Percentiles rank a stretch among this genome's conserved stretches.
These are phyloP conservation scores for Phytophthora vignae DNA, from an alignment of 352 stramenopile species.

Conservation along the genomic window DNA sequence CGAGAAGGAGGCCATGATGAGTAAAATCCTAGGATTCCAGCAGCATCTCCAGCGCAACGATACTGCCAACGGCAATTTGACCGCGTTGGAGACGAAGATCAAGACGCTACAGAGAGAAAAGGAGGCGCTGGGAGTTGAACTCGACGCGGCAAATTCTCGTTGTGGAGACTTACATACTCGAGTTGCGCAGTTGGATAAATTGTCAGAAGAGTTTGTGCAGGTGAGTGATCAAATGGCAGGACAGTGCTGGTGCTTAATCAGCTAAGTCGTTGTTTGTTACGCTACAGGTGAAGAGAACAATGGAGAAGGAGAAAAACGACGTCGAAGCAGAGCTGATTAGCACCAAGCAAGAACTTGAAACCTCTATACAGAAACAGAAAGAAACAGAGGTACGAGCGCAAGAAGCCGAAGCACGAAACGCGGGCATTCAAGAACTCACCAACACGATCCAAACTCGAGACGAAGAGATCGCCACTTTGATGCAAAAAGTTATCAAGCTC, in stretches of 20 bases:
- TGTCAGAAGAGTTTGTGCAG: conserved; percentile 33
- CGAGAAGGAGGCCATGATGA: conserved; percentile 64
- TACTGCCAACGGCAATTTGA: conserved; percentile 31
- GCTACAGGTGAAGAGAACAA: conserved; percentile 30
- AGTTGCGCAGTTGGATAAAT: conserved; percentile 20
- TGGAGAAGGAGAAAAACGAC: conserved; percentile 28
- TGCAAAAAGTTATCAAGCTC: conserved; percentile 52
- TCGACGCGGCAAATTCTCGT: conserved; percentile 17
- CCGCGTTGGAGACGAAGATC: conserved; percentile 47
- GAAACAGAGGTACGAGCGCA: conserved; percentile 10
- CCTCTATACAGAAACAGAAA: conserved; percentile 9
- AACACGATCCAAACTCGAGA: conserved; percentile 41
- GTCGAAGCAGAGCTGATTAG: conserved; percentile 20
- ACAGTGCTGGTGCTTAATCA: background rate
- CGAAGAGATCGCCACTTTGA: conserved; percentile 56
- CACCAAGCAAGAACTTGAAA: conserved; percentile 22
- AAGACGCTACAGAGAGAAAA: conserved; percentile 44
- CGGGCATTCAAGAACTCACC: conserved; percentile 13
- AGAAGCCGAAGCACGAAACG: conserved; percentile 22
- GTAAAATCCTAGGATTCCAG: conserved; percentile 68
- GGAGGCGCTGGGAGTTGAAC: conserved; percentile 20
- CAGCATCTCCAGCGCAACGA: conserved; percentile 52
- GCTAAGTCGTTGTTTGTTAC: background rate
- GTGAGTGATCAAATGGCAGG: conserved; percentile 2
- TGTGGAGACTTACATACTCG: conserved; percentile 21